These are phyloP conservation scores for Kernera saxatilis DNA, from an alignment of 345 rosid genomes.

Conservation along the genomic window DNA sequence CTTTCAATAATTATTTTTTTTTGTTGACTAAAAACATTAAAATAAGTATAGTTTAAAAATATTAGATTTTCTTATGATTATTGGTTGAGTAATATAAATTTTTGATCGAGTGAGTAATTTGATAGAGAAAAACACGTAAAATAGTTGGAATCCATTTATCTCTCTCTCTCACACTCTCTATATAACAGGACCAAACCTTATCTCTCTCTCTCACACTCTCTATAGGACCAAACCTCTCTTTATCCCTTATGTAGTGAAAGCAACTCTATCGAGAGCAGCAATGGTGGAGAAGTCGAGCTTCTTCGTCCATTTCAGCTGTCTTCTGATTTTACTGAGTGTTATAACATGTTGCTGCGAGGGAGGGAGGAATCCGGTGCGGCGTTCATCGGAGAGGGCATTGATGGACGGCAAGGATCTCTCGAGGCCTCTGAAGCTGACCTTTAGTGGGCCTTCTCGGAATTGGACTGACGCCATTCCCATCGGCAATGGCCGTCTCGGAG, in stretches of 20 bases:
- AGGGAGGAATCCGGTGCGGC: conserved; percentile 49
- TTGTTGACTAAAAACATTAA: too few species aligned
- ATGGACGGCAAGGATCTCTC: conserved; percentile 30
- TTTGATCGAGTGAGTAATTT: not conserved
- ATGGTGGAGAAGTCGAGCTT: conserved; percentile 30
- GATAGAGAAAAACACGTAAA: conserved; percentile 2
- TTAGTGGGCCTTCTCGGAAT: conserved; percentile 58
- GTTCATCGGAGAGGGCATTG: conserved; percentile 37
- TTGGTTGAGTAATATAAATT: not conserved
- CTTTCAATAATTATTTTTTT: not conserved
- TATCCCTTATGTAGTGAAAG: not conserved
- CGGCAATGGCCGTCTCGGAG: conserved; percentile 91
- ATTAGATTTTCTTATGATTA: not conserved
- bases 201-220: not conserved
- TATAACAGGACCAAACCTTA: not conserved
- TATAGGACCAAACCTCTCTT: not conserved
- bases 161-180: not conserved
- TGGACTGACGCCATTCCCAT: conserved; percentile 90
- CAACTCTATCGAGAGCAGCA: conserved; percentile 7
- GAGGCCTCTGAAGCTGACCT: conserved; percentile 54
- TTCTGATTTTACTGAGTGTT: not conserved
- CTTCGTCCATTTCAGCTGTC: conserved; percentile 18
- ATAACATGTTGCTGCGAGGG: conserved; percentile 11
- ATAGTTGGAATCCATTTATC: not conserved
- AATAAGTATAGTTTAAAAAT: too few species aligned